Percentiles rank a stretch among this genome's conserved stretches.
phyloP scores from a whole-genome alignment of 352 stramenopile genomes.

The Pilasporangium apinafurcum region DNA sequence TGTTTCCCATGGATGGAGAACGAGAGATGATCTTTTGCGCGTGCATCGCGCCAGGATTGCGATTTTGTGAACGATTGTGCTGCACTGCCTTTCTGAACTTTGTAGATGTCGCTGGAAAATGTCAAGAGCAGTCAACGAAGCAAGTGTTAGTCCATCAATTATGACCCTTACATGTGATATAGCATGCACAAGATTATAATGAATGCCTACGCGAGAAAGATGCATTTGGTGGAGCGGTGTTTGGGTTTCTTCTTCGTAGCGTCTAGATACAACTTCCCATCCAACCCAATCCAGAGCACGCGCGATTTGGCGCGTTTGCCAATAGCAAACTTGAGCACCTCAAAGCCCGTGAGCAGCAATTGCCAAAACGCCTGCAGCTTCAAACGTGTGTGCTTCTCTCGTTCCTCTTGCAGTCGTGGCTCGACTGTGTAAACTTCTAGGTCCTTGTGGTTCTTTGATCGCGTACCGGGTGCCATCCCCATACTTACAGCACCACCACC shows the following conservation, averaged over 20 bases:
- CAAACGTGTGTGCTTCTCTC: constrained; percentile 21
- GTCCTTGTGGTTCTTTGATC: no score
- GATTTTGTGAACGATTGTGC: constrained; percentile 45
- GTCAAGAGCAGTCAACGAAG: background rate
- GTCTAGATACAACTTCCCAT: constrained; percentile 37
- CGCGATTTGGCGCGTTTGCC: constrained; percentile 38
- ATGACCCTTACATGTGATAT: background rate
- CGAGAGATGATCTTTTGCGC: constrained; percentile 33
- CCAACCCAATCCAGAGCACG: constrained; percentile 39
- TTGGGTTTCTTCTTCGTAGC: constrained; percentile 34
- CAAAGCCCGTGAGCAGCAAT: constrained; percentile 44
- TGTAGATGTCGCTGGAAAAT: constrained; percentile 27
- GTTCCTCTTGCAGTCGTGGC: constrained; percentile 11
- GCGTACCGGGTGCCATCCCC: no score
- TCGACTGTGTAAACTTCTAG: constrained; percentile 21
- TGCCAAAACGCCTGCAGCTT: constrained; percentile 55
- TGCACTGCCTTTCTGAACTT: constrained; percentile 32
- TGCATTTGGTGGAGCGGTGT: constrained; percentile 23
- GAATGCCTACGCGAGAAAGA: constrained; percentile 35
- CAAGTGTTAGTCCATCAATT: background rate
- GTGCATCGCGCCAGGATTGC: constrained; percentile 36
- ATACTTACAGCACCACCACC: background rate
- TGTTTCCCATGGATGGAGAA: constrained; percentile 36
- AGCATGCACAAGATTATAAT: background rate
- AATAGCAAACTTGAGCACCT: constrained; percentile 43